These are phyloP conservation scores for Zygoascus flipseniorum DNA, from an alignment of 805 yeast genomes.

Conservation along the genomic window DNA sequence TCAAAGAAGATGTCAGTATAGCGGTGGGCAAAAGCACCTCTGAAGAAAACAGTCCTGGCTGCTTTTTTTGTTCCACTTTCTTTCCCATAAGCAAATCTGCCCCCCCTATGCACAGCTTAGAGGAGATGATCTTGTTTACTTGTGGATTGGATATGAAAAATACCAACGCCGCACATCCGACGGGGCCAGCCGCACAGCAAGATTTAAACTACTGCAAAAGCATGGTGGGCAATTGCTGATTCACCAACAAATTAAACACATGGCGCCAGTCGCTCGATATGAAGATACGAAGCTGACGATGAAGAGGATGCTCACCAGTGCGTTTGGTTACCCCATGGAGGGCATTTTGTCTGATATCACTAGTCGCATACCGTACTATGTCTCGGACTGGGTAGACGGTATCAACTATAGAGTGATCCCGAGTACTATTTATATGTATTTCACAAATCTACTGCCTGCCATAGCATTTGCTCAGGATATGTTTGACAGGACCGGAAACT, in stretches of 20 bases:
- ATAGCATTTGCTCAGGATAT: conserved; percentile 94
- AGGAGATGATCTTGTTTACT: no score
- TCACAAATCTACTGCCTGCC: conserved; percentile 87
- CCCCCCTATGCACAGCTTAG: no score
- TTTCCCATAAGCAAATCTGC: background rate
- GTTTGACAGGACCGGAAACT: conserved; percentile 82
- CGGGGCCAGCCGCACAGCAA: no score
- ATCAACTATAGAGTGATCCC: conserved; percentile 83
- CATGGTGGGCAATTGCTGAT: no score
- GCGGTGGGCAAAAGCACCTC: conserved; percentile 6
- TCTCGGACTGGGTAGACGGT: conserved; percentile 76
- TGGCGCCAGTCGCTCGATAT: no score
- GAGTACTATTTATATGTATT: conserved; percentile 69
- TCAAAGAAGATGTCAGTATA: conserved; percentile 7
- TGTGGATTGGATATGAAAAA: no score
- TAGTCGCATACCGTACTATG: conserved; percentile 52
- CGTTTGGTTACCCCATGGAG: conserved; percentile 28
- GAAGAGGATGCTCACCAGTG: background rate
- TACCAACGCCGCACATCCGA: background rate
- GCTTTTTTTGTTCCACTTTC: background rate
- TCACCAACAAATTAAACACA: no score
- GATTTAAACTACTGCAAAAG: no score
- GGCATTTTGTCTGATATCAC: conserved; percentile 50
- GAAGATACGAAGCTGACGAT: no score
- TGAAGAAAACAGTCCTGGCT: background rate